Percentiles rank a stretch among this genome's conserved stretches.
Evolutionary conservation across 345 rosid species (phyloP).

Genomic region (Microcos paniculata): DNA sequence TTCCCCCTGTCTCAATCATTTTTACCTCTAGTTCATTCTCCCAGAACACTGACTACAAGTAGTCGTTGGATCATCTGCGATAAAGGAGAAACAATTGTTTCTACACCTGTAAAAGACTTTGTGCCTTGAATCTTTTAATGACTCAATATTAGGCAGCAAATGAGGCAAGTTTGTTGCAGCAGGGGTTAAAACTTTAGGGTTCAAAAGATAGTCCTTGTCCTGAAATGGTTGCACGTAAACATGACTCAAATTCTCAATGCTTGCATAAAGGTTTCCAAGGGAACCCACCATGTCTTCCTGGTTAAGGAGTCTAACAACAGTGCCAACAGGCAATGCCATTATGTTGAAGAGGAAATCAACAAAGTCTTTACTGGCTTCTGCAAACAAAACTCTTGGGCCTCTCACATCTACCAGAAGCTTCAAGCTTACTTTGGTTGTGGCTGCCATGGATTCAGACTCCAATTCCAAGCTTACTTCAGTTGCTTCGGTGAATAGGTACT

Average conservation of each 20-base stretch:
- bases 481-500: too few relatives aligned
- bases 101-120: not conserved
- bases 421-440: not conserved
- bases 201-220: not conserved
- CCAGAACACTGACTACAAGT: not conserved
- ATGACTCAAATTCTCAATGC: too few relatives aligned
- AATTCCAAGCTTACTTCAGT: too few relatives aligned
- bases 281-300: slow-evolving; percentile 6
- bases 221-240: not conserved
- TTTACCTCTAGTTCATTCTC: not conserved
- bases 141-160: not conserved
- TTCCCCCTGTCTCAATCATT: not conserved
- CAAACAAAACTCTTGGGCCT: slow-evolving; percentile 18
- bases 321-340: slow-evolving; percentile 3
- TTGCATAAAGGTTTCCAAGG: not conserved
- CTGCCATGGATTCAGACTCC: not conserved
- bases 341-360: slow-evolving; percentile 31
- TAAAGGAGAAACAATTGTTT: fast-evolving
- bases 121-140: not conserved
- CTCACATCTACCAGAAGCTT: slow-evolving; percentile 17
- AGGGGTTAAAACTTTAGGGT: not conserved
- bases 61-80: not conserved
- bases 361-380: slow-evolving; percentile 30
- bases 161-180: not conserved
- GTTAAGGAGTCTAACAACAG: not conserved